These are phyloP conservation scores for Tricharina praecox DNA, from an alignment of 495 filamentous ascomycete species.

Conservation along the genomic window DNA sequence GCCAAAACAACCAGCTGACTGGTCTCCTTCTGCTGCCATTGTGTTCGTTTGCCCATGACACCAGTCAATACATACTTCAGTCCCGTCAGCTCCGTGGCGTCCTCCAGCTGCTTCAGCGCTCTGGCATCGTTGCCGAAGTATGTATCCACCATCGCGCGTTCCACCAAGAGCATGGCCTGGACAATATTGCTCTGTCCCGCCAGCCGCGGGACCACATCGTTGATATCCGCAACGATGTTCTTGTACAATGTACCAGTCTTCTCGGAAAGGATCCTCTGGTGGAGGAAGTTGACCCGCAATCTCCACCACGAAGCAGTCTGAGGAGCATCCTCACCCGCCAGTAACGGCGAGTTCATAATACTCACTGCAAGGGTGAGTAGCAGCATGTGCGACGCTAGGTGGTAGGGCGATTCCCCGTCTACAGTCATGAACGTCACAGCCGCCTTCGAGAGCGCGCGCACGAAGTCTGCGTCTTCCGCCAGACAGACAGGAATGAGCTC, in stretches of 20 bases:
- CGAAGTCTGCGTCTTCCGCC: slow-evolving; percentile 23
- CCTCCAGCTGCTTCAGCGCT: slow-evolving; percentile 51
- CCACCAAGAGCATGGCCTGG: slow-evolving; percentile 49
- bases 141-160: slow-evolving; percentile 68
- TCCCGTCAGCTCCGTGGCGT: slow-evolving; percentile 43
- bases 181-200: slow-evolving; percentile 5
- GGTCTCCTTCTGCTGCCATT: slow-evolving; percentile 73
- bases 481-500: slow-evolving; percentile 37
- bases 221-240: slow-evolving; percentile 33
- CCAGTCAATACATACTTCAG: slow-evolving; percentile 79
- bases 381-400: slow-evolving; percentile 64
- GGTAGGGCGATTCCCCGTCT: slow-evolving; percentile 76
- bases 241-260: slow-evolving; percentile 44
- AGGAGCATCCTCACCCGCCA: slow-evolving; percentile 10
- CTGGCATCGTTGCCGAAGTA: slow-evolving; percentile 66
- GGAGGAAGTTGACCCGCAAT: slow-evolving; percentile 61
- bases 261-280: slow-evolving; percentile 75
- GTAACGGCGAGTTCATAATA: slow-evolving; percentile 37
- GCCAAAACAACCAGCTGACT: slow-evolving; percentile 88
- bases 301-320: slow-evolving; percentile 33
- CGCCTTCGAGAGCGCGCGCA: slow-evolving; percentile 11
- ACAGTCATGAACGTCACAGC: slow-evolving; percentile 44
- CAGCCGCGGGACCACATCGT: slow-evolving; percentile 3
- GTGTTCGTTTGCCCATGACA: slow-evolving; percentile 74
- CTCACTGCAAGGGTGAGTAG: slow-evolving; percentile 61